Percentiles rank a stretch among this genome's conserved stretches.
These are phyloP conservation scores for Parachaetomium inaequale DNA, from an alignment of 495 filamentous ascomycete genomes.

Conservation along the genomic window DNA sequence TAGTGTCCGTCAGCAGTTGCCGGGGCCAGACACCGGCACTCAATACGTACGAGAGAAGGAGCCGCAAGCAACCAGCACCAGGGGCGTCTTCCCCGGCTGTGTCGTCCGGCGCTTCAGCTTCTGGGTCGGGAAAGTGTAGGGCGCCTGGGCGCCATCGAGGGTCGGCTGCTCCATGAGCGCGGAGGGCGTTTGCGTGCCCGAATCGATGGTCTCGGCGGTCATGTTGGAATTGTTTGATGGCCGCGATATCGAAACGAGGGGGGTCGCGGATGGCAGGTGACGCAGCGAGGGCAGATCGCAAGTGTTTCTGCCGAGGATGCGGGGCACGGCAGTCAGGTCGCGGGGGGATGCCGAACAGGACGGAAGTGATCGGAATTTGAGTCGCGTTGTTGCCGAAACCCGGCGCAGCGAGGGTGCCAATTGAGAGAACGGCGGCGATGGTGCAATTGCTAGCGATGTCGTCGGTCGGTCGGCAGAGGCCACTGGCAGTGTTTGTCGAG, in stretches of 20 bases:
- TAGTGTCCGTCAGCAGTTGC: conserved; percentile 16
- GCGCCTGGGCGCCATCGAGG: conserved; percentile 31
- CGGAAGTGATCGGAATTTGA: background rate
- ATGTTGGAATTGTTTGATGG: background rate
- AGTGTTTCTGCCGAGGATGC: conserved; percentile 3
- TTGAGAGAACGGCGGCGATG: background rate
- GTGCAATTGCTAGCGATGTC: background rate
- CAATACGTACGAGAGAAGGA: conserved; percentile 60
- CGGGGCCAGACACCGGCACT: background rate
- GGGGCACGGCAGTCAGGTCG: conserved; percentile 4
- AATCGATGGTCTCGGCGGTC: conserved; percentile 4
- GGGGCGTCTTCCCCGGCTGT: conserved; percentile 66
- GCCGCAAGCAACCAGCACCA: conserved; percentile 85
- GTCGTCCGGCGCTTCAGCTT: conserved; percentile 67
- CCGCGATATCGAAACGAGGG: background rate
- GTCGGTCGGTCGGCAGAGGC: background rate
- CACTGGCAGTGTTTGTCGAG: background rate
- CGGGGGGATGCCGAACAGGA: background rate
- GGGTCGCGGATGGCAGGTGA: background rate
- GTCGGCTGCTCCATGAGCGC: background rate
- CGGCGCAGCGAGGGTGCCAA: background rate
- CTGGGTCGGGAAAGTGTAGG: conserved; percentile 68
- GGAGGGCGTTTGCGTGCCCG: conserved; percentile 10
- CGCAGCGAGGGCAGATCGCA: conserved; percentile 3
- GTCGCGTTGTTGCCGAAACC: conserved; percentile 4